Percentiles rank a stretch among this genome's conserved stretches.
Evolutionary conservation across 75 land plant genomes (phyloP).

Genomic region (Larix kaempferi): DNA sequence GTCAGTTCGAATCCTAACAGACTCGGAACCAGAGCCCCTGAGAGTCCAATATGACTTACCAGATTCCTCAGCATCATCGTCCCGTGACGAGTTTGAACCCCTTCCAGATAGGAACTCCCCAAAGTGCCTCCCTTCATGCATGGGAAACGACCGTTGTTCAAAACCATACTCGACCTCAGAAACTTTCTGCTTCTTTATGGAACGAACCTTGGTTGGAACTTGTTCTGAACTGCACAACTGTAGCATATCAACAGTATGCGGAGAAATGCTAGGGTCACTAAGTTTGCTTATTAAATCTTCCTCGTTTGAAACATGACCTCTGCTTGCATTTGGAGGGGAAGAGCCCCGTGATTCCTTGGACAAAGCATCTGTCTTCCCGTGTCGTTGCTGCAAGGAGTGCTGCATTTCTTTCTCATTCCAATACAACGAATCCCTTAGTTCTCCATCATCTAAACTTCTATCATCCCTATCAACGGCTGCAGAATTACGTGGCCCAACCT

Average conservation of each 20-base stretch:
- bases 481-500: not conserved
- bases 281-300: not conserved
- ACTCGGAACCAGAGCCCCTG: constrained; percentile 4
- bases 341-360: constrained; percentile 8
- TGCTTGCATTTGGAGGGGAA: not conserved
- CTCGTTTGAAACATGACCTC: constrained; percentile 7
- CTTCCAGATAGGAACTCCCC: constrained; percentile 8
- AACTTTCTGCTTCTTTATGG: constrained; percentile 25
- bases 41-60: constrained; percentile 6
- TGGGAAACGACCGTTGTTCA: not conserved
- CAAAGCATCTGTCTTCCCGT: not conserved
- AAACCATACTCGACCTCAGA: constrained; percentile 10
- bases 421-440: constrained; percentile 12
- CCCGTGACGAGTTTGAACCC: not conserved
- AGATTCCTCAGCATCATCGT: not conserved
- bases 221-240: constrained; percentile 27
- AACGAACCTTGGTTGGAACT: constrained; percentile 59
- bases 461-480: constrained; percentile 19
- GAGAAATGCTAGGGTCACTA: not conserved
- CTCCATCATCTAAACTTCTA: constrained; percentile 17
- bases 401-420: constrained; percentile 12
- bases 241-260: constrained; percentile 16
- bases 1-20: not conserved
- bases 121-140: constrained; percentile 3
- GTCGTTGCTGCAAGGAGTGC: constrained; percentile 1